A percentile compares a stretch with the other conserved stretches of the same genome.
These are phyloP conservation scores for Dothiorella sarmentorum DNA, from an alignment of 2,329 filamentous ascomycete species.

Conservation along the genomic window DNA sequence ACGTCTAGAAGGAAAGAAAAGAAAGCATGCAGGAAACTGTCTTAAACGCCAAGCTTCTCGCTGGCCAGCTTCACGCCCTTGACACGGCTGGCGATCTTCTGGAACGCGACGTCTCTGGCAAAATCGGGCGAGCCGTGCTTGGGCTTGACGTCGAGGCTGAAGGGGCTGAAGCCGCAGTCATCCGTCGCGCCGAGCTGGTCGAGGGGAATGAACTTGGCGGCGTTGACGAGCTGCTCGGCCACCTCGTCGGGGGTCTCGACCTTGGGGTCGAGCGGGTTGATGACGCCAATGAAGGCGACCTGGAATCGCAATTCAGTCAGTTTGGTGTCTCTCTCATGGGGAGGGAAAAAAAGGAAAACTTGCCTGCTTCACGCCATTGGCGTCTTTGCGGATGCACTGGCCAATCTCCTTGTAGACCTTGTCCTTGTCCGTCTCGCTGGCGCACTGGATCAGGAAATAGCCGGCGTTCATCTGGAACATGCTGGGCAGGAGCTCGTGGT, in stretches of 20 bases:
- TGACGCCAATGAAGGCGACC: conserved; percentile 32
- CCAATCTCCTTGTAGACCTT: conserved; percentile 31
- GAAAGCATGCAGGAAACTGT: not conserved
- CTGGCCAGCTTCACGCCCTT: conserved; percentile 30
- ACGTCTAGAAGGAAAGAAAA: not conserved
- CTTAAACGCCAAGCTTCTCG: conserved; percentile 26
- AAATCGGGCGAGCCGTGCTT: conserved; percentile 30
- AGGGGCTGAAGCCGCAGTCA: conserved; percentile 33
- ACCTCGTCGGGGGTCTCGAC: conserved; percentile 32
- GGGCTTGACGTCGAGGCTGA: conserved; percentile 31
- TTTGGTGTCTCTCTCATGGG: not conserved
- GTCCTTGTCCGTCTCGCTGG: conserved; percentile 29
- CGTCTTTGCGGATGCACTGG: conserved; percentile 27
- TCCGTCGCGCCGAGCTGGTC: conserved; percentile 32
- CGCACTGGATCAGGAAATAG: conserved; percentile 34
- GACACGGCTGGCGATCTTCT: conserved; percentile 29
- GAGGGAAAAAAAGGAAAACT: not conserved
- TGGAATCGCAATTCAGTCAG: not conserved
- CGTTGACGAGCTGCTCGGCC: conserved; percentile 27
- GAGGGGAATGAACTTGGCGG: conserved; percentile 28
- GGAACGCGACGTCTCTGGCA: conserved; percentile 30
- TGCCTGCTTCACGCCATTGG: conserved; percentile 30
- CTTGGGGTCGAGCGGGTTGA: conserved; percentile 28
- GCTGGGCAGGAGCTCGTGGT: conserved; percentile 29
- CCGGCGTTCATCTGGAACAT: conserved; percentile 36